phyloP scores from a whole-genome alignment of 2,329 filamentous ascomycete genomes.

The Talaromyces sp. region DNA sequence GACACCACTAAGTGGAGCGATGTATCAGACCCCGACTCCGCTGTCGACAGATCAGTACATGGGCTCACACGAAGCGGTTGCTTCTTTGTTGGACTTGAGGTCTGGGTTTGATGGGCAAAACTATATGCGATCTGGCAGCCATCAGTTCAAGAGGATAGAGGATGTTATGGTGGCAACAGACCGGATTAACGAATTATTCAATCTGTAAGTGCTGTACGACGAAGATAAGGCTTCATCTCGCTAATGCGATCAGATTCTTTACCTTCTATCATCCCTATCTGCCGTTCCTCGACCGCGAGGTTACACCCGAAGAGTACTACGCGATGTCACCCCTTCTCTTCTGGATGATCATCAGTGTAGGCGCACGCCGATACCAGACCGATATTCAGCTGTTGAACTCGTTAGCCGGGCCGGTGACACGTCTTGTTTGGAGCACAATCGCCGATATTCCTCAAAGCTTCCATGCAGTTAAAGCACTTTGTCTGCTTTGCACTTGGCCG shows the following conservation, averaged over 20 bases:
- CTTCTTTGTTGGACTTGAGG: constrained; percentile 50
- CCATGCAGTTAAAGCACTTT: constrained; percentile 63
- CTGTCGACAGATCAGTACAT: constrained; percentile 45
- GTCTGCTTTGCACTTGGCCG: constrained; percentile 64
- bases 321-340: constrained; percentile 63
- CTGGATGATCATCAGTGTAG: constrained; percentile 65
- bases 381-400: constrained; percentile 56
- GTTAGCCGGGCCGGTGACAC: constrained; percentile 53
- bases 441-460: constrained; percentile 62
- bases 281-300: constrained; percentile 59
- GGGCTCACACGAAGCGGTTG: constrained; percentile 52
- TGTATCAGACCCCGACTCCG: constrained; percentile 37
- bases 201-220: constrained; percentile 36
- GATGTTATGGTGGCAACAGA: constrained; percentile 47
- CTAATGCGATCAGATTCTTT: constrained; percentile 56
- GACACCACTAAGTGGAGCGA: constrained; percentile 34
- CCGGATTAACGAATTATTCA: constrained; percentile 46
- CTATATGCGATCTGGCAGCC: constrained; percentile 50
- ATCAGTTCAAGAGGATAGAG: constrained; percentile 54
- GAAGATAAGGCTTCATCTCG: not conserved
- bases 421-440: constrained; percentile 62
- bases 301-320: constrained; percentile 58
- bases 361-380: constrained; percentile 58
- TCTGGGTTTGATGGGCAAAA: constrained; percentile 46
- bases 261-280: constrained; percentile 63